Evolutionary conservation across 2,329 filamentous ascomycete species (phyloP), one percentile per base, ranked within the genome.

Genomic region (Penicillium sp.): DNA sequence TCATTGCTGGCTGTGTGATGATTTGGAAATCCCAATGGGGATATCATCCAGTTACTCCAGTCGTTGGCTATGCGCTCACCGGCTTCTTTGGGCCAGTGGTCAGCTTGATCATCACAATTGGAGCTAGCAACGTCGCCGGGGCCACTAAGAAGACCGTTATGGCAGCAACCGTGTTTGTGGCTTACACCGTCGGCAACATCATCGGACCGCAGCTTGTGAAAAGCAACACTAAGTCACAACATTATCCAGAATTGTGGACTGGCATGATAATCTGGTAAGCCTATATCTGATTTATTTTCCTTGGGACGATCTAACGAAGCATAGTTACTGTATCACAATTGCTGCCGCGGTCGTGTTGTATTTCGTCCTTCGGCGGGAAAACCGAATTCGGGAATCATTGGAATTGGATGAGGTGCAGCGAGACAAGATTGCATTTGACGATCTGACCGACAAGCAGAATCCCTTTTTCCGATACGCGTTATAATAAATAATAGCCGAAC

Each of bases 101-200:
- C 0, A 87, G 84, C 43, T 76, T 84, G n/a, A 81, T 82, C 3
- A 83, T 86, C 42, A 79, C 78, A 0, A 68, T 85, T 3, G 83
- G 82, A 0, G 84, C 84, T 79, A 83, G 84, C 12, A 92, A 92
- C 62, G 87, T 91, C 0, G 88, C 89, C 0, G 89, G 89, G 0
- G 83, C 89, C 25, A 91, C 89, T 0, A 92, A 92, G 77, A 91
- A 91, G 78, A 89, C 86, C 61, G 86, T 89, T 66, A 90, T 89
- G 81, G 87, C 89, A 0, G 86, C 86, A 0, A 86, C 86, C 0
- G 87, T 90, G 1, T 92, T 91, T 61, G 87, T 90, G 0, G 88
- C 87, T 0, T 91, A 91, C 68, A 89, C 87, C 55, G 85, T 91
- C 7, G 84, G 89, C 1, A 91, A 91, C 65, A 91, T 92, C 50